Evolutionary conservation across 2,329 filamentous ascomycete genomes (phyloP).

Genomic region (Cercospora sesami): DNA sequence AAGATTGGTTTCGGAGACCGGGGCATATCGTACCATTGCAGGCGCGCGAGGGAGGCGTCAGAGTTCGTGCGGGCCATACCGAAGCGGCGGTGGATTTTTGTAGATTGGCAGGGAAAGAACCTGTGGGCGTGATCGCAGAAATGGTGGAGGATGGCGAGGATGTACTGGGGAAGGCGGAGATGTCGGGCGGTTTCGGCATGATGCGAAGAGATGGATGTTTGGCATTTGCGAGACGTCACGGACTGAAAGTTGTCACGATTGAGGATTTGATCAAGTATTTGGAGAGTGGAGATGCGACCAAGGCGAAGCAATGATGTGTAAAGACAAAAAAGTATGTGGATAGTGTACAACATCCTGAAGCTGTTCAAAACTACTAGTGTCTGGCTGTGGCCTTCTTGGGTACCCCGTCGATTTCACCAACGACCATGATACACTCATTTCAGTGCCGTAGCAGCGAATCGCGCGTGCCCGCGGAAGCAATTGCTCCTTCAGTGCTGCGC

Average conservation of each 20-base stretch:
- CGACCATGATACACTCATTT: background rate
- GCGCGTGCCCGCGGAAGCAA: background rate
- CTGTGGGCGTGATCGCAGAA: slow-evolving; percentile 84
- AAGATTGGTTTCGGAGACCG: slow-evolving; percentile 71
- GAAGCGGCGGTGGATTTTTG: slow-evolving; percentile 94
- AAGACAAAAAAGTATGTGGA: slow-evolving; percentile 10
- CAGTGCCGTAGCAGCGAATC: background rate
- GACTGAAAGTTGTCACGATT: slow-evolving; percentile 92
- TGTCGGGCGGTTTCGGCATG: slow-evolving; percentile 72
- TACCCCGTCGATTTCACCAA: background rate
- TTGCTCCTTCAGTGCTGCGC: background rate
- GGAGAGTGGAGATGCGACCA: slow-evolving; percentile 47
- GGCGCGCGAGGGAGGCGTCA: slow-evolving; percentile 75
- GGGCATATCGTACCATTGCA: slow-evolving; percentile 88
- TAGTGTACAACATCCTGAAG: slow-evolving; percentile 6
- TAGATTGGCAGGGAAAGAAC: slow-evolving; percentile 72
- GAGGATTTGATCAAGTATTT: slow-evolving; percentile 81
- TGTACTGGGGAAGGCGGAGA: slow-evolving; percentile 66
- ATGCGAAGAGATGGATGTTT: slow-evolving; percentile 86
- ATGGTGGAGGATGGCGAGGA: slow-evolving; percentile 82
- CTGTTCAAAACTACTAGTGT: background rate
- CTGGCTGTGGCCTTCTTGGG: background rate
- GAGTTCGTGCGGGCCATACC: slow-evolving; percentile 80
- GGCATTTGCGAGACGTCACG: slow-evolving; percentile 82
- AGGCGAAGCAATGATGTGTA: slow-evolving; percentile 16